A percentile compares a stretch with the other conserved stretches of the same genome.
These are phyloP conservation scores for Entelexis paramagnoliae DNA, from an alignment of 1,139 yeast species.

Conservation along the genomic window DNA sequence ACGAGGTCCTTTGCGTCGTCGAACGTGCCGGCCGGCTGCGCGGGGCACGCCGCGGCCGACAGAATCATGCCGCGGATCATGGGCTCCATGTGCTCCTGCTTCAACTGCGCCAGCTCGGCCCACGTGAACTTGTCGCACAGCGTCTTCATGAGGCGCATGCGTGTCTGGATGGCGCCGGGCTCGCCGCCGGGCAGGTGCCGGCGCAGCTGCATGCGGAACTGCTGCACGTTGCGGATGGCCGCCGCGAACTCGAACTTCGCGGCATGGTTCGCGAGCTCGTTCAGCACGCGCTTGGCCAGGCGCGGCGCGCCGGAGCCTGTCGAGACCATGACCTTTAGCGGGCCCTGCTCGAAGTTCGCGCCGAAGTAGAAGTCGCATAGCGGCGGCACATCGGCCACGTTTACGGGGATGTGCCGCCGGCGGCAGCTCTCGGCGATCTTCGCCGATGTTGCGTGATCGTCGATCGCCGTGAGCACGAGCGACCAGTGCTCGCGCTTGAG, in stretches of 20 bases:
- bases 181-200: constrained; percentile 39
- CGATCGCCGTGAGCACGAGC: constrained; percentile 64
- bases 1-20: constrained; percentile 18
- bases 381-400: constrained; percentile 76
- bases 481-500: constrained; percentile 37
- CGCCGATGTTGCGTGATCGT: constrained; percentile 53
- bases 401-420: constrained; percentile 47
- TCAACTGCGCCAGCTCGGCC: constrained; percentile 46
- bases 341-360: constrained; percentile 65
- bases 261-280: constrained; percentile 41
- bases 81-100: constrained; percentile 25
- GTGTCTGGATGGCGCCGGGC: constrained; percentile 42
- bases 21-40: constrained; percentile 15
- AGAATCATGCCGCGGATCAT: constrained; percentile 25
- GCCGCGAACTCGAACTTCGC: constrained; percentile 36
- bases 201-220: constrained; percentile 46
- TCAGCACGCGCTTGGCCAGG: constrained; percentile 56
- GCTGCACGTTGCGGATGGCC: constrained; percentile 57
- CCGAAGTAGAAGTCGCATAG: constrained; percentile 83
- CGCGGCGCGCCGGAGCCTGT: constrained; percentile 80
- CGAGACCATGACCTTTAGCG: constrained; percentile 69
- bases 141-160: constrained; percentile 65
- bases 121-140: constrained; percentile 54
- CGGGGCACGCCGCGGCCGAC: constrained; percentile 21
- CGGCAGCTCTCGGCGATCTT: constrained; percentile 54